These are phyloP conservation scores for Exophiala xenobiotica DNA, from an alignment of 2,329 filamentous ascomycete species.

Conservation along the genomic window DNA sequence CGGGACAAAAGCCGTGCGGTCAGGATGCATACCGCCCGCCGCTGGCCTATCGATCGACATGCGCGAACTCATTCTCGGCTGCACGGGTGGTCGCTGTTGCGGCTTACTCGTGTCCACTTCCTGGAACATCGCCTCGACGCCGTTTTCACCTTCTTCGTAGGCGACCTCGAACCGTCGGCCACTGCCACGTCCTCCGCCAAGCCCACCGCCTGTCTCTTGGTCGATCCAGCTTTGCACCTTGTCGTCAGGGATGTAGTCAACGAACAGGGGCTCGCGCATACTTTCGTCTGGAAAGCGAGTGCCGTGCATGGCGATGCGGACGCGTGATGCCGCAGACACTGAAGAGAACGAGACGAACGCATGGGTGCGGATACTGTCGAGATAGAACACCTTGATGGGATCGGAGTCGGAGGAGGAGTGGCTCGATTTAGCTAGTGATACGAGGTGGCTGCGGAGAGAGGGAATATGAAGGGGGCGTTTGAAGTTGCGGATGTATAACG, in stretches of 20 bases:
- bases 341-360: conserved; percentile 74
- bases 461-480: conserved; percentile 78
- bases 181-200: conserved; percentile 38
- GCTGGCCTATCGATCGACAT: conserved; percentile 12
- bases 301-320: conserved; percentile 72
- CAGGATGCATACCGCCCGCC: conserved; percentile 21
- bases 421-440: conserved; percentile 64
- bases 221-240: conserved; percentile 72
- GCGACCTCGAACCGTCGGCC: conserved; percentile 68
- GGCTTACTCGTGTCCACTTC: conserved; percentile 41
- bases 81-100: not conserved
- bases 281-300: conserved; percentile 84
- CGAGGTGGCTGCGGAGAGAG: conserved; percentile 67
- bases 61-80: conserved; percentile 10
- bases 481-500: conserved; percentile 85
- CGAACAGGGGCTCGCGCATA: conserved; percentile 78
- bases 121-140: conserved; percentile 58
- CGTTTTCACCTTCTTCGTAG: conserved; percentile 61
- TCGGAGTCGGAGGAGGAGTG: conserved; percentile 50
- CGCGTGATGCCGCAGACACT: conserved; percentile 69
- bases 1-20: conserved; percentile 18
- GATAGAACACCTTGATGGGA: conserved; percentile 67
- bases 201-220: conserved; percentile 55
- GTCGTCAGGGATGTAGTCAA: conserved; percentile 82
- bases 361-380: conserved; percentile 85